Evolutionary conservation across 805 yeast species (phyloP).

Genomic region (Saccharomycopsis guyanensis): DNA sequence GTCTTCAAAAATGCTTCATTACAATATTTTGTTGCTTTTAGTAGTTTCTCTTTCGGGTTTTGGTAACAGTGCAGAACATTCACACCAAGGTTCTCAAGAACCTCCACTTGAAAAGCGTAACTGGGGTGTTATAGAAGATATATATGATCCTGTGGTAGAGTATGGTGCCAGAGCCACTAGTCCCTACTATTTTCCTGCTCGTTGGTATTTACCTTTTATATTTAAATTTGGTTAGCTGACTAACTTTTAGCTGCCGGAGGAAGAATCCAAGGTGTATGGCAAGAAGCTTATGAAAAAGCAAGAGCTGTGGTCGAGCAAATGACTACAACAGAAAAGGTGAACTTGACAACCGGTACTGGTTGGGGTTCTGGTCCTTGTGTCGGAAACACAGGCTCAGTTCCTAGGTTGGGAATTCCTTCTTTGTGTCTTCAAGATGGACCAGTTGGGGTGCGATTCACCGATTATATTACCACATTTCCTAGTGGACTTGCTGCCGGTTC

Average conservation of each 20-base stretch:
- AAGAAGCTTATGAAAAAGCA: slow-evolving; percentile 48
- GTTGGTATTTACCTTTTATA: slow-evolving; percentile 4
- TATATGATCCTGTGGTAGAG: slow-evolving; percentile 10
- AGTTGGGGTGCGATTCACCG: slow-evolving; percentile 50
- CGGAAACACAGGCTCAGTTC: slow-evolving; percentile 54
- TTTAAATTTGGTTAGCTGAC: too few species aligned
- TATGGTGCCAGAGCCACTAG: slow-evolving; percentile 7
- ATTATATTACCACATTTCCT: slow-evolving; percentile 49
- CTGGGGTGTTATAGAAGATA: slow-evolving; percentile 1
- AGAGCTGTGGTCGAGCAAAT: slow-evolving; percentile 46
- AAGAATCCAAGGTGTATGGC: slow-evolving; percentile 43
- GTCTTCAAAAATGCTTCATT: too few species aligned
- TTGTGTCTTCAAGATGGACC: slow-evolving; percentile 60
- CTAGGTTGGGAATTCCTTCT: slow-evolving; percentile 45
- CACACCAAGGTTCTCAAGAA: too few species aligned
- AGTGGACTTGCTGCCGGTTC: slow-evolving; percentile 53
- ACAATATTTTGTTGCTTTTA: too few species aligned
- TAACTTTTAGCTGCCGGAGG: slow-evolving; percentile 36
- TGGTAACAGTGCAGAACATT: too few species aligned
- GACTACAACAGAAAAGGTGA: slow-evolving; percentile 52
- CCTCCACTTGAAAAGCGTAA: too few species aligned
- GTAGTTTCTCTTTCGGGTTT: too few species aligned
- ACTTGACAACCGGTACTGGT: slow-evolving; percentile 56
- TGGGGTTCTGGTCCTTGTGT: slow-evolving; percentile 58
- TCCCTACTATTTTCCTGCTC: slow-evolving; percentile 17